A percentile compares a stretch with the other conserved stretches of the same genome.
phyloP scores from a whole-genome alignment of 352 stramenopile species.

The Phytophthora kernoviae region DNA sequence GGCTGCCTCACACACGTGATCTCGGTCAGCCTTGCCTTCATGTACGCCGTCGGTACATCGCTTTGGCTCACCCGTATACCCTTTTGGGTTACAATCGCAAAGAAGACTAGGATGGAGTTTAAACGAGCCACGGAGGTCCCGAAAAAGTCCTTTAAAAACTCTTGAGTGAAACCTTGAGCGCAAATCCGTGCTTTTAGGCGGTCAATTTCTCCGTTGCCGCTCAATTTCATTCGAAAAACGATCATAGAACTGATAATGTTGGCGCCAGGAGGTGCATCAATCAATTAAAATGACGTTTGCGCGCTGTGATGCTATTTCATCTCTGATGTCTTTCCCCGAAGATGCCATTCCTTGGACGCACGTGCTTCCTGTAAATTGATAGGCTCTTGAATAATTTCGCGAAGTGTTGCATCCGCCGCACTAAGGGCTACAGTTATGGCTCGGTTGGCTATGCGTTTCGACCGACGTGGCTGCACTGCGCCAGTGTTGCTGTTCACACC shows the following conservation, averaged over 20 bases:
- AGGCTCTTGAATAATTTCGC: conserved; percentile 6
- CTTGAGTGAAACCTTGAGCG: conserved; percentile 17
- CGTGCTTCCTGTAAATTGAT: conserved; percentile 1
- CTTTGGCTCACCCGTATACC: conserved; percentile 9
- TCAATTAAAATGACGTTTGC: conserved; percentile 14
- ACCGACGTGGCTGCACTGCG: no score
- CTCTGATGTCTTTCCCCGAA: conserved; percentile 6
- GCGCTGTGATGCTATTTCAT: neutral
- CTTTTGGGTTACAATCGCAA: conserved; percentile 1
- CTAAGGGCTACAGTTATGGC: no score
- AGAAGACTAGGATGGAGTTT: conserved; percentile 17
- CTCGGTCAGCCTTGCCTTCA: conserved; percentile 10
- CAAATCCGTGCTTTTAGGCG: conserved; percentile 24
- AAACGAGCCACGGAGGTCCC: conserved; percentile 14
- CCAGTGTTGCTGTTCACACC: no score
- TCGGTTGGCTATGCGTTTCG: no score
- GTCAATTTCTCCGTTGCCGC: neutral
- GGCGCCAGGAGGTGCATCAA: conserved; percentile 5
- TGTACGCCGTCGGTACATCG: conserved; percentile 16
- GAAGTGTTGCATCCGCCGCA: neutral
- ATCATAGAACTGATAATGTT: conserved; percentile 6
- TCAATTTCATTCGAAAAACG: conserved; percentile 10
- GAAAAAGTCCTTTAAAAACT: conserved; percentile 18
- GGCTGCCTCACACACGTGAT: conserved; percentile 10
- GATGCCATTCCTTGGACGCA: neutral